Evolutionary conservation across 2,329 filamentous ascomycete genomes (phyloP).

Genomic region (Trichoderma endophyticum): DNA sequence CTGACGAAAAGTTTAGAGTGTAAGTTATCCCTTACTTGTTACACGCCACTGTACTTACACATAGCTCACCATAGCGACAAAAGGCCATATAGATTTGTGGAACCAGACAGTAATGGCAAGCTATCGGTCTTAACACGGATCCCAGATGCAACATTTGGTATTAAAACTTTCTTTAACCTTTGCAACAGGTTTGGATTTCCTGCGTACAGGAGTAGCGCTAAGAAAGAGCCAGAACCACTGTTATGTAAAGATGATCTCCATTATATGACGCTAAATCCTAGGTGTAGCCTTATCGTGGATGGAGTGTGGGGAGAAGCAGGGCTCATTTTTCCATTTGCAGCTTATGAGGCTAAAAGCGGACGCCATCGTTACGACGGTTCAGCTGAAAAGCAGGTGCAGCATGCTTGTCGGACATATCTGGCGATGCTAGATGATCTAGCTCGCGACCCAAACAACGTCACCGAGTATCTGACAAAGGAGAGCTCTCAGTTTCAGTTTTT

Average conservation of each 20-base stretch:
- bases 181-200: not conserved
- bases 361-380: not conserved
- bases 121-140: not conserved
- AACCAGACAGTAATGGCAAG: not conserved
- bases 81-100: not conserved
- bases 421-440: not conserved
- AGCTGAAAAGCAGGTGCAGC: not conserved
- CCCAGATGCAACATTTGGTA: not conserved
- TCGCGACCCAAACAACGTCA: not conserved
- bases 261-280: not conserved
- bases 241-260: accelerated
- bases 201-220: not conserved
- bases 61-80: not conserved
- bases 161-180: not conserved
- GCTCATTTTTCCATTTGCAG: not conserved
- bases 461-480: not conserved
- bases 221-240: not conserved
- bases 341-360: not conserved
- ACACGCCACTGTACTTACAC: no score
- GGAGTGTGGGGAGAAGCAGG: not conserved
- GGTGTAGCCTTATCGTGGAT: not conserved
- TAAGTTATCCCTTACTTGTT: not conserved
- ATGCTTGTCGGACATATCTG: not conserved
- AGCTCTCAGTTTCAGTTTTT: not conserved
- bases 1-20: not conserved